Evolutionary conservation across 1,139 yeast genomes (phyloP).

Genomic region (Debaryomyces coudertii): DNA sequence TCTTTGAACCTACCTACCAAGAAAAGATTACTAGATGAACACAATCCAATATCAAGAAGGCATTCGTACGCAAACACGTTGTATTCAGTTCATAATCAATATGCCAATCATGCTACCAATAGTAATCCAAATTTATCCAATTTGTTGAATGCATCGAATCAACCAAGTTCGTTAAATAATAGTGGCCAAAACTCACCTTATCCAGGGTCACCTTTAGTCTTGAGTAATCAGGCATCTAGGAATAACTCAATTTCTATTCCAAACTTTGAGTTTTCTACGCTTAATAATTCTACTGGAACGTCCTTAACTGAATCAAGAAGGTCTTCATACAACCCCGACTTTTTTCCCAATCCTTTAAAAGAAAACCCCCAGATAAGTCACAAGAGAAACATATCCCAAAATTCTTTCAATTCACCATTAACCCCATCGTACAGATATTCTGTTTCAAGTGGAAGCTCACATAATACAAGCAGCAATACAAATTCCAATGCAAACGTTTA

Average conservation of each 20-base stretch:
- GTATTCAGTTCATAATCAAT: slow-evolving; percentile 13
- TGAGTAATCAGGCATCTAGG: slow-evolving; percentile 34
- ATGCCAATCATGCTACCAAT: slow-evolving; percentile 12
- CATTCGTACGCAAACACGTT: slow-evolving; percentile 34
- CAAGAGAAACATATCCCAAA: slow-evolving; percentile 36
- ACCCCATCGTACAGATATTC: slow-evolving; percentile 34
- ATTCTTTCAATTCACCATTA: slow-evolving; percentile 37
- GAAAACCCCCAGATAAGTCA: slow-evolving; percentile 19
- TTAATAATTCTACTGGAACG: slow-evolving; percentile 22
- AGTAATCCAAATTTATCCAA: slow-evolving; percentile 25
- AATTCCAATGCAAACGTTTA: slow-evolving; percentile 1
- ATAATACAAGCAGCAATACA: background rate
- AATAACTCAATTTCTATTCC: slow-evolving; percentile 36
- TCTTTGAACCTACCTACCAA: slow-evolving; percentile 24
- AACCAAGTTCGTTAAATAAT: slow-evolving; percentile 3
- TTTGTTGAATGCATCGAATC: slow-evolving; percentile 7
- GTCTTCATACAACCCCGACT: slow-evolving; percentile 45
- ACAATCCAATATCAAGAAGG: slow-evolving; percentile 24
- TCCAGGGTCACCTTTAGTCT: slow-evolving; percentile 35
- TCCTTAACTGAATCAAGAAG: slow-evolving; percentile 37
- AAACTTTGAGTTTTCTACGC: slow-evolving; percentile 34
- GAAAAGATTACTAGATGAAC: slow-evolving; percentile 35
- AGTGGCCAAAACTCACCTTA: slow-evolving; percentile 32
- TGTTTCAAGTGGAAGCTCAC: slow-evolving; percentile 23
- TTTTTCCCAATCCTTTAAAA: slow-evolving; percentile 43